Conservation (phyloP, 2,329 filamentous ascomycete genomes). For the Thyridium curvatum region DNA sequence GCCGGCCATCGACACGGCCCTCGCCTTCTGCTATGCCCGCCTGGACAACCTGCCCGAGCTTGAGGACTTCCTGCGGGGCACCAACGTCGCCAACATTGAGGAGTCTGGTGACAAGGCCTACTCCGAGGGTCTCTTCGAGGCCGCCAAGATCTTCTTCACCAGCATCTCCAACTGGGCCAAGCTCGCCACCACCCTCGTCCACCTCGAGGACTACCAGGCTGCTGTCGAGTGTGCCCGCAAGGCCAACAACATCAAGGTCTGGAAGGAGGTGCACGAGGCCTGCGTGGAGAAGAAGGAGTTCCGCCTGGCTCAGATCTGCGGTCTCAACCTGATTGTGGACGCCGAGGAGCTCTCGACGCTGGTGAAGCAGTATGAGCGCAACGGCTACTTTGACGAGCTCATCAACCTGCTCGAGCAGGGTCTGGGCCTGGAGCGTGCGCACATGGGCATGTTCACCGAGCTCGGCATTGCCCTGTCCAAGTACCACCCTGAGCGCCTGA, state of each 20-base stretch:
- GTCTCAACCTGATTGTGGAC: slow-evolving; percentile 95
- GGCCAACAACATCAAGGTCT: slow-evolving; percentile 98
- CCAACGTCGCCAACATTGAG: slow-evolving; percentile 93
- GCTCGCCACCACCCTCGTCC: slow-evolving; percentile 94
- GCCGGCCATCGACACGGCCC: slow-evolving; percentile 83
- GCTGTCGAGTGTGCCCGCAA: slow-evolving; percentile 97
- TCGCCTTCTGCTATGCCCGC: slow-evolving; percentile 90
- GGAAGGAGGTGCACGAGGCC: slow-evolving; percentile 96
- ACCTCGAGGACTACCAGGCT: slow-evolving; percentile 93
- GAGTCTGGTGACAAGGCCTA: slow-evolving; percentile 98
- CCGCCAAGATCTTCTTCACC: slow-evolving; percentile 96
- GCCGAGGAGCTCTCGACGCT: slow-evolving; percentile 90
- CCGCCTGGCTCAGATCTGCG: slow-evolving; percentile 96
- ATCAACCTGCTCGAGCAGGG: slow-evolving; percentile 92
- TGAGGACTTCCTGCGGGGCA: slow-evolving; percentile 89
- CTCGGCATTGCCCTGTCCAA: slow-evolving; percentile 87
- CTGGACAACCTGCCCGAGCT: slow-evolving; percentile 88
- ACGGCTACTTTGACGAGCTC: slow-evolving; percentile 97
- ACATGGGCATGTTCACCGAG: slow-evolving; percentile 97
- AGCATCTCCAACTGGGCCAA: slow-evolving; percentile 99
- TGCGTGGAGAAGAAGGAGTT: slow-evolving; percentile 98
- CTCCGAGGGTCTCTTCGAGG: slow-evolving; percentile 87
- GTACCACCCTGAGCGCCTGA: slow-evolving; percentile 91
- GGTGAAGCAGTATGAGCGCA: slow-evolving; percentile 92
- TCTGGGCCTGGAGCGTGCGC: slow-evolving; percentile 81